phyloP scores from a whole-genome alignment of 2,329 filamentous ascomycete species.

The Pyricularia grisea region DNA sequence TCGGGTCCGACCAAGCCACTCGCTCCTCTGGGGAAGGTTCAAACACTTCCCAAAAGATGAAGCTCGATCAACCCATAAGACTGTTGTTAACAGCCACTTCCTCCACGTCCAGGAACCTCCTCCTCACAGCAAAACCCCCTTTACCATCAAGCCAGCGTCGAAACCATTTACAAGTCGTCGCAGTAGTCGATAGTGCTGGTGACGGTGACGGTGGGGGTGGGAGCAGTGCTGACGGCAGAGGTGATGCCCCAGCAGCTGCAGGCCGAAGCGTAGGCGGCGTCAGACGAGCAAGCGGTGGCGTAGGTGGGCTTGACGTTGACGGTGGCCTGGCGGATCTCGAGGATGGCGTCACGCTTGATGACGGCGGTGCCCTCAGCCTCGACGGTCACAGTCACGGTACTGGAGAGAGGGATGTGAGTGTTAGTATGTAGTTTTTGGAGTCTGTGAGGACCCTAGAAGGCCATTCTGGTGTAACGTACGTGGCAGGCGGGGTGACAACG shows the following conservation, averaged over 20 bases:
- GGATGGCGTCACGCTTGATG: conserved; percentile 17
- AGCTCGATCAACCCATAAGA: not conserved
- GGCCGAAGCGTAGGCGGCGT: conserved; percentile 27
- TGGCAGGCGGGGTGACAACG: conserved; percentile 28
- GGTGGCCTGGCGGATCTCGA: conserved; percentile 19
- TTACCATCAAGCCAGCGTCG: not conserved
- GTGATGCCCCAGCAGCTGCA: conserved; percentile 37
- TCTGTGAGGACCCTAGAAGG: not conserved
- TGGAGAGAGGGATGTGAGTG: conserved; percentile 8
- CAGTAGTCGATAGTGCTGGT: conserved; percentile 31
- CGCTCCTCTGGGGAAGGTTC: not conserved
- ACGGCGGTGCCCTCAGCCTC: conserved; percentile 14
- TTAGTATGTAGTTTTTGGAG: not conserved
- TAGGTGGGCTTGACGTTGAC: conserved; percentile 26
- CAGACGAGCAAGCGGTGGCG: conserved; percentile 25
- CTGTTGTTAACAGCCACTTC: not conserved
- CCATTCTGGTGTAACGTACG: conserved; percentile 21
- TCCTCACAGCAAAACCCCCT: not conserved
- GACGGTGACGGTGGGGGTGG: conserved; percentile 28
- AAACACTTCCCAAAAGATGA: not conserved
- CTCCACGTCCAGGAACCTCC: not conserved
- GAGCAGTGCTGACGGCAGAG: conserved; percentile 24
- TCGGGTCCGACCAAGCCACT: not conserved
- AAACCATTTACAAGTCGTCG: conserved; percentile 21
- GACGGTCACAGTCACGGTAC: conserved; percentile 28